Evolutionary conservation across 129 eudicot species (phyloP), one percentile per base, ranked within the genome.

Genomic region (Escallonia herrerae): DNA sequence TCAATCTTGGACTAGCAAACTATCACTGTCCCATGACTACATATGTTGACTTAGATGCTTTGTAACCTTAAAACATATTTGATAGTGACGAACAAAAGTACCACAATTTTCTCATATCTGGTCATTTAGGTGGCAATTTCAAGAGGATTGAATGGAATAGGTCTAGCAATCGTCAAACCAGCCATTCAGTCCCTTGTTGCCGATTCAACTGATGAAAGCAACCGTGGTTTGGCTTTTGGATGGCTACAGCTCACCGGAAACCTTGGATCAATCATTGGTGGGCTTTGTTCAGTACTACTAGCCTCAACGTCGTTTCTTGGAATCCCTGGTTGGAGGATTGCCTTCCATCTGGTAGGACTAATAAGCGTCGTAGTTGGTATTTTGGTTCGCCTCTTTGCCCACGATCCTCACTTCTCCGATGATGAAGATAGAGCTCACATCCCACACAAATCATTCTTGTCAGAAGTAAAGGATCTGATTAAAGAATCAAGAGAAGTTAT

Each of bases 141-240:
- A 13, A 70, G 87, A 68, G 82, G 81, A 37, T 66, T 82, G 40
- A 82, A 82, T 48, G 87, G 87, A 6, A 72, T 82, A 10, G 87
- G 87, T 43, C 80, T 82, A 43, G 87, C 87, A 50, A 74, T 82
- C 44, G 87, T 77, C 41, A 58, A 58, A 6, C 87, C 87, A 15
- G 83, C 87, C 41, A 69, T 82, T 46, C 87, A 70, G 43, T 82
- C 87, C 55, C 81, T 82, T 15, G 78, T 82, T 41, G 87, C 87
- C 0, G 87, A 82, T 71, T 82, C 87, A 61, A 82, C 87, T 15
- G 78, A 77, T 49, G 83, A 82, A 12, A 74, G 49, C 53, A 82
- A 82, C 40, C 83, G 87, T 3, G 83, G 87, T 0, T 65, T 65
- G 9, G 83, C 87, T 42, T 82, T 77, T 47, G 87, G 87, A 11